These are phyloP conservation scores for Bryopsis sp. DNA, from an alignment of 139 green algal species.

Conservation along the genomic window DNA sequence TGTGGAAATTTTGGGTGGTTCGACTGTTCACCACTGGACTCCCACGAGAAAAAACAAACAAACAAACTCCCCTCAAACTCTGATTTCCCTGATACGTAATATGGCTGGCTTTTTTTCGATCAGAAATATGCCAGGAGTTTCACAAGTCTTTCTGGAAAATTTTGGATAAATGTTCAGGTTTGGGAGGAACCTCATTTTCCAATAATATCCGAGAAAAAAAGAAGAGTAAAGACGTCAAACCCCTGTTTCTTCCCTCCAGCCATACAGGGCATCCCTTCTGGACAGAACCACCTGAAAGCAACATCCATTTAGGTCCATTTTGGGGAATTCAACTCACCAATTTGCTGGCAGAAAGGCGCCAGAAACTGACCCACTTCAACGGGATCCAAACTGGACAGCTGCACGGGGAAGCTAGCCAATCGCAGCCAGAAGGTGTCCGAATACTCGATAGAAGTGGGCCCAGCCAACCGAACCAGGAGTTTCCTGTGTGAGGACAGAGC, in stretches of 20 bases:
- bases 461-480: slow-evolving; percentile 33
- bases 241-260: slow-evolving; percentile 1
- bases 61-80: too few species aligned
- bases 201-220: too few species aligned
- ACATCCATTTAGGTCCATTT: too few species aligned
- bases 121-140: too few species aligned
- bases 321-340: slow-evolving; percentile 29
- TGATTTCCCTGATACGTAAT: too few species aligned
- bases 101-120: too few species aligned
- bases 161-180: too few species aligned
- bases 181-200: too few species aligned
- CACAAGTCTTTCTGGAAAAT: too few species aligned
- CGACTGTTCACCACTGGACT: slow-evolving; percentile 58
- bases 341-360: slow-evolving; percentile 23
- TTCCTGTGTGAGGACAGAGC: slow-evolving; percentile 18
- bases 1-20: slow-evolving; percentile 59
- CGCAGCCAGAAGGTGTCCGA: slow-evolving; percentile 37
- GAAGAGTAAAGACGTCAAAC: not conserved
- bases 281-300: not conserved
- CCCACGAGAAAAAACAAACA: too few species aligned
- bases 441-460: slow-evolving; percentile 22
- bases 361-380: slow-evolving; percentile 27
- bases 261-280: not conserved
- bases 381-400: slow-evolving; percentile 35
- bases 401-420: slow-evolving; percentile 34